Evolutionary conservation across 2,329 filamentous ascomycete species (phyloP), one percentile per base, ranked within the genome.

Genomic region (Pseudophaeomoniella oleicola): DNA sequence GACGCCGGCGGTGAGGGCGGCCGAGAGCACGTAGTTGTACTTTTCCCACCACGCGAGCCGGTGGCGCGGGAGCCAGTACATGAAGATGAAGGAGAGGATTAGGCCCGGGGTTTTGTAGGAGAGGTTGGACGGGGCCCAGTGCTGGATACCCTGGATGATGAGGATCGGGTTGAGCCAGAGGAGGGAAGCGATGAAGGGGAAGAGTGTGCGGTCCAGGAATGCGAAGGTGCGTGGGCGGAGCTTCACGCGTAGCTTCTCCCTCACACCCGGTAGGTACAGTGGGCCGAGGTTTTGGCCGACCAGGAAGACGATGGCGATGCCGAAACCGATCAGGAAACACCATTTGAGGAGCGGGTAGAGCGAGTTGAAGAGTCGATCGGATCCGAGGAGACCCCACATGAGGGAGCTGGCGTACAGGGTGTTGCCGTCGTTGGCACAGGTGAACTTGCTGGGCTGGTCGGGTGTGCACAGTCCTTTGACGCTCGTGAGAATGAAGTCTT

Each of bases 51-150:
- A 62, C 2, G 50, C 58, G 16, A 66, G 55, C 44, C 60, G 63
- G 9, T 64, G 55, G 15, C 48, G 49, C 44, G 60, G 63, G 41
- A 67, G 46, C 45, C 60, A 70, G 18, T 68, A 51, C 63, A 66
- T 69, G 3, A 63, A 66, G 19, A 64, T 41, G 50, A 55, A 66
- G 9, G 22, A 27, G 22, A 27, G 22, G 22, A 27, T 27, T 6
- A 27, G 6, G n/a, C 22, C 22, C 6, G 22, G 22, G 22, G 22
- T 27, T 27, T 27, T 94, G 1, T 85, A 84, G 0, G 87, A 81
- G 12, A 96, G 60, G 56, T 88, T 93, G 1, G 87, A 73, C n/a
- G 76, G 73, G 57, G 83, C 78, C 74, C 76, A 80, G 32, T 54
- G 57, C 37, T 64, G 62, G 47, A 27, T 27, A 27, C 22, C 22